phyloP scores from a whole-genome alignment of 371 early-diverging fungal genomes.

The Mortierella polycephala region DNA sequence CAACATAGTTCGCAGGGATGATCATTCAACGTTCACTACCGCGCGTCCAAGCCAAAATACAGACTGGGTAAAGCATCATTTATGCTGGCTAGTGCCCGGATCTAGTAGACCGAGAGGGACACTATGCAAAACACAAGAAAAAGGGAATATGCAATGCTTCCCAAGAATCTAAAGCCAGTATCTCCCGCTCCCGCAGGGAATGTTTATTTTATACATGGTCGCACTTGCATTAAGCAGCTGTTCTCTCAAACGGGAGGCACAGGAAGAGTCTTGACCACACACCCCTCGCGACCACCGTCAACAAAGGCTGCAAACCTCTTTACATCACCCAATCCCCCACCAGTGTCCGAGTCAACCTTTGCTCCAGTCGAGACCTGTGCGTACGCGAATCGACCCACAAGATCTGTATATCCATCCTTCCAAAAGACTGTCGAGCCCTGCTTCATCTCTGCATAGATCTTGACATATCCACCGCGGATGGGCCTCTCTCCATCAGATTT shows the following conservation, averaged over 20 bases:
- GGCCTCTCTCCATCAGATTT: conserved; percentile 51
- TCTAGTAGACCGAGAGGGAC: too few species aligned
- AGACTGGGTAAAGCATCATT: too few species aligned
- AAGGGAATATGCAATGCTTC: too few species aligned
- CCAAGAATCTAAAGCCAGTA: too few species aligned
- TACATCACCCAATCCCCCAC: conserved; percentile 26
- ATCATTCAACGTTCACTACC: too few species aligned
- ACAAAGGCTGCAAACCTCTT: conserved; percentile 50
- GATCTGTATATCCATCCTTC: conserved; percentile 73
- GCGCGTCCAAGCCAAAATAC: too few species aligned
- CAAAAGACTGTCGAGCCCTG: conserved; percentile 57
- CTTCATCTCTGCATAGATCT: conserved; percentile 66
- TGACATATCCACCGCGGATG: conserved; percentile 67
- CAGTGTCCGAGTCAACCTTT: not conserved
- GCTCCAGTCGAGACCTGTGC: conserved; percentile 58
- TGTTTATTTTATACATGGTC: too few species aligned
- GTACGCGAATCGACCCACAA: conserved; percentile 73
- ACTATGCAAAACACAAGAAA: too few species aligned
- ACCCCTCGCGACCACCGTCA: conserved; percentile 48
- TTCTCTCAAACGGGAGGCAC: conserved; percentile 41
- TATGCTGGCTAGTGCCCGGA: too few species aligned
- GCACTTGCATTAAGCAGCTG: too few species aligned
- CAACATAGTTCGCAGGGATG: too few species aligned
- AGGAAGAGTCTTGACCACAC: conserved; percentile 44
- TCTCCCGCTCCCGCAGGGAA: too few species aligned